These are phyloP conservation scores for Allium cepa DNA, from an alignment of 106 monocot species.

Conservation along the genomic window DNA sequence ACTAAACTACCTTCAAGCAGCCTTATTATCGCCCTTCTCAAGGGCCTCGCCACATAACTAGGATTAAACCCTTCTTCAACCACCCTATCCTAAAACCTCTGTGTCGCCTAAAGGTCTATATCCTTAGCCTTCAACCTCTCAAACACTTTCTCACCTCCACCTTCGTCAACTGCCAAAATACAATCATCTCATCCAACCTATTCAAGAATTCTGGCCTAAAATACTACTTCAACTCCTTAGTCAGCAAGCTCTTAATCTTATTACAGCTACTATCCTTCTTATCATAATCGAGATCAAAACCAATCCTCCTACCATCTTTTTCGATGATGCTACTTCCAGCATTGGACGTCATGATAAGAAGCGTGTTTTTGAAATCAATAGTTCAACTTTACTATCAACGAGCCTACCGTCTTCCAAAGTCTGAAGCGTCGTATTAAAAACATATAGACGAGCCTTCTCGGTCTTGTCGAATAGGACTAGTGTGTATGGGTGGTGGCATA, in stretches of 20 bases:
- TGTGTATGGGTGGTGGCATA: too few relatives aligned
- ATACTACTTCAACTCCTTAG: conserved; percentile 74
- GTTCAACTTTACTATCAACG: conserved; percentile 66
- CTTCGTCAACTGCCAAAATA: conserved; percentile 69
- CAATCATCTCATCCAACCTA: conserved; percentile 74
- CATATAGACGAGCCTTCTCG: conserved; percentile 69
- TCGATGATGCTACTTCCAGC: conserved; percentile 81
- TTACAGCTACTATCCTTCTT: conserved; percentile 72
- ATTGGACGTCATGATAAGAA: conserved; percentile 69
- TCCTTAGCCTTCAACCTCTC: conserved; percentile 44
- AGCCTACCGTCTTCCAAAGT: conserved; percentile 62
- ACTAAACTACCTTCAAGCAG: conserved; percentile 5
- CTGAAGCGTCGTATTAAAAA: conserved; percentile 85
- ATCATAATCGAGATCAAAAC: conserved; percentile 66
- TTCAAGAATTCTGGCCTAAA: conserved; percentile 78
- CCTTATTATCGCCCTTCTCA: conserved; percentile 22
- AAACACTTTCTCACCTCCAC: conserved; percentile 65
- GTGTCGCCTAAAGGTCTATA: conserved; percentile 57
- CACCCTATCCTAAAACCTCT: conserved; percentile 56
- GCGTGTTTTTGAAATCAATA: conserved; percentile 72
- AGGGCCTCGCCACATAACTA: background rate
- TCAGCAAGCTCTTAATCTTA: conserved; percentile 58
- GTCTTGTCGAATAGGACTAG: conserved; percentile 37
- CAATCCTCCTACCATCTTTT: conserved; percentile 64
- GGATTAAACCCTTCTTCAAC: conserved; percentile 67